Conservation (phyloP, 306 rosid genomes). For the Sicyos baderoa region DNA sequence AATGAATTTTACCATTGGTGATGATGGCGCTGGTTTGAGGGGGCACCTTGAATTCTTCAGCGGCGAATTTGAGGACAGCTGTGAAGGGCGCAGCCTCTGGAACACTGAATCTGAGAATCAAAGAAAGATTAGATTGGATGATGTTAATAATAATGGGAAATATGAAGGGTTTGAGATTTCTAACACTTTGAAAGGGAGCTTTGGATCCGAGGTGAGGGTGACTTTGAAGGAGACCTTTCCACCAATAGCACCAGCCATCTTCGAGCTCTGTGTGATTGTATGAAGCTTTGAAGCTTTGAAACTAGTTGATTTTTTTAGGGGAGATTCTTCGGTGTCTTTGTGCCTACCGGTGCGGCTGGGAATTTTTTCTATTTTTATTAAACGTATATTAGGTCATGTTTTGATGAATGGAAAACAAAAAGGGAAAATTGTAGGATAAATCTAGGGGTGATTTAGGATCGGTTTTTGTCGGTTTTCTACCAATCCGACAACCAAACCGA, state of each 20-base stretch:
- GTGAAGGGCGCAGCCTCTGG: constrained; percentile 98
- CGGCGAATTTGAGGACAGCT: constrained; percentile 94
- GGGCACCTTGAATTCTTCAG: constrained; percentile 98
- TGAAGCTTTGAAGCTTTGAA: not conserved
- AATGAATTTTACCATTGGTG: constrained; percentile 66
- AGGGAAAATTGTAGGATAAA: too few relatives aligned
- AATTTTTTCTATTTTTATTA: too few relatives aligned
- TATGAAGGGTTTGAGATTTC: not conserved
- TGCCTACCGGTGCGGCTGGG: too few relatives aligned
- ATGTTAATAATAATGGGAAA: too few relatives aligned
- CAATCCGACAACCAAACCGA: too few relatives aligned
- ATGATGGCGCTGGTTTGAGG: constrained; percentile 97
- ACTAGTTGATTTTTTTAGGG: too few relatives aligned
- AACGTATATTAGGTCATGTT: too few relatives aligned
- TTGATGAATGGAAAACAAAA: too few relatives aligned
- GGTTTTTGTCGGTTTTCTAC: too few relatives aligned
- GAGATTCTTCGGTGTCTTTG: too few relatives aligned
- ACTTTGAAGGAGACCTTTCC: constrained; percentile 99
- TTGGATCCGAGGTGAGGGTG: constrained; percentile 96
- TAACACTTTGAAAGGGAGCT: constrained; percentile 95
- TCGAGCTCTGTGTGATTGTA: not conserved
- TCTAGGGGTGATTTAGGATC: too few relatives aligned
- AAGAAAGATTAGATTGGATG: too few relatives aligned
- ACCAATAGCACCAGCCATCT: constrained; percentile 59
- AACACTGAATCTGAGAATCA: constrained; percentile 66